phyloP scores from a whole-genome alignment of 2,329 filamentous ascomycete genomes.

The Trichophyton mentagrophytes region DNA sequence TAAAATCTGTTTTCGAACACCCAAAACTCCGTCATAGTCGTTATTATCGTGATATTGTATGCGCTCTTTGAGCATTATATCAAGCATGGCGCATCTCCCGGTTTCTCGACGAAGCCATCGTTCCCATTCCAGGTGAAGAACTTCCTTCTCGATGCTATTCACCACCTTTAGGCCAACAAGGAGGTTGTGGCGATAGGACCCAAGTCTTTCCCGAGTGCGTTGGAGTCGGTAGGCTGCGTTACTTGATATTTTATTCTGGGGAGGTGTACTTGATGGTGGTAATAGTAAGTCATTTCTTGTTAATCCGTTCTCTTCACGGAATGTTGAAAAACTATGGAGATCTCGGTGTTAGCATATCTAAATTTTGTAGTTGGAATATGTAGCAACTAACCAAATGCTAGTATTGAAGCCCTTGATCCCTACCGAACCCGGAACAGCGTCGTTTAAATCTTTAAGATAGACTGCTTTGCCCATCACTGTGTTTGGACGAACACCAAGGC shows the following conservation, averaged over 20 bases:
- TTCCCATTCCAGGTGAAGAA: slow-evolving; percentile 81
- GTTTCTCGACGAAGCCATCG: slow-evolving; percentile 79
- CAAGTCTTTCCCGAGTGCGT: slow-evolving; percentile 69
- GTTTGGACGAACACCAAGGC: slow-evolving; percentile 68
- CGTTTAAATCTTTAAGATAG: slow-evolving; percentile 68
- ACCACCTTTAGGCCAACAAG: slow-evolving; percentile 81
- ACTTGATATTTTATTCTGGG: slow-evolving; percentile 21
- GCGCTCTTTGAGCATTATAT: slow-evolving; percentile 32
- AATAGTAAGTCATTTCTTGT: slow-evolving; percentile 18
- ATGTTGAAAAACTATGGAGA: slow-evolving; percentile 26
- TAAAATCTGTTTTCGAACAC: slow-evolving; percentile 21
- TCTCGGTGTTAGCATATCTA: neutral
- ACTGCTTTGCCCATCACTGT: slow-evolving; percentile 71
- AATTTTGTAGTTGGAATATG: neutral
- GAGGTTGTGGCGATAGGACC: slow-evolving; percentile 74
- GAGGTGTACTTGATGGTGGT: slow-evolving; percentile 16
- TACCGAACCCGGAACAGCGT: slow-evolving; percentile 38
- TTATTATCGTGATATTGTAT: slow-evolving; percentile 13
- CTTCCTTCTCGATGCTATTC: slow-evolving; percentile 76
- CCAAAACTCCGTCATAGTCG: slow-evolving; percentile 15
- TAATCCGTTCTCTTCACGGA: slow-evolving; percentile 30
- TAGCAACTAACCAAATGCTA: slow-evolving; percentile 22
- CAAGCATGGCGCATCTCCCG: slow-evolving; percentile 55
- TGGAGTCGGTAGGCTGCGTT: slow-evolving; percentile 48
- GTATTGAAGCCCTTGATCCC: slow-evolving; percentile 19